These are phyloP conservation scores for Wickerhamiella siamensis DNA, from an alignment of 805 yeast species.

Conservation along the genomic window DNA sequence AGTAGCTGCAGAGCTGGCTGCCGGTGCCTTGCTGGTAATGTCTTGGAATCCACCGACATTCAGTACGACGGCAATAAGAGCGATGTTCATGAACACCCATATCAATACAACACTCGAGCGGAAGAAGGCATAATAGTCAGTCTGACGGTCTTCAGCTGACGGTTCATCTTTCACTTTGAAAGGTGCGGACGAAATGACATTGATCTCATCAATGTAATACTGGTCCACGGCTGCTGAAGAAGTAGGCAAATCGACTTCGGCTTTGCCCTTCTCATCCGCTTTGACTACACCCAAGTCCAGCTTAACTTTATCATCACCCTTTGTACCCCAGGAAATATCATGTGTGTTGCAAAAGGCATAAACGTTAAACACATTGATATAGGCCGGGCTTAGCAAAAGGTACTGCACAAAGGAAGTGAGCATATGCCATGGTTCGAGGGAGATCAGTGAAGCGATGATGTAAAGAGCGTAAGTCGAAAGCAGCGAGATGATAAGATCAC, in stretches of 20 bases:
- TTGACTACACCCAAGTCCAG: conserved; percentile 77
- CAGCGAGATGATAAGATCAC: conserved; percentile 79
- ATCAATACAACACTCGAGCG: conserved; percentile 77
- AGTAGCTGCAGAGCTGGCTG: conserved; percentile 20
- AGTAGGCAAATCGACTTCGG: conserved; percentile 62
- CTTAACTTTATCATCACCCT: conserved; percentile 54
- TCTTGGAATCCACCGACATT: conserved; percentile 63
- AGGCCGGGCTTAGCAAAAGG: conserved; percentile 70
- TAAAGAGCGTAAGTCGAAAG: conserved; percentile 74
- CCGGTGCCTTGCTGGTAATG: conserved; percentile 8
- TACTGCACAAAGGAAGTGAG: conserved; percentile 77
- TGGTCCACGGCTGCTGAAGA: conserved; percentile 63
- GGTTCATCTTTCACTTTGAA: conserved; percentile 24
- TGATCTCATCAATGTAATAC: conserved; percentile 51
- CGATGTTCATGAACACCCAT: conserved; percentile 81
- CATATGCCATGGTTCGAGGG: conserved; percentile 88
- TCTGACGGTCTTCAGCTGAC: conserved; percentile 39
- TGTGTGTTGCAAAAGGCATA: conserved; percentile 94
- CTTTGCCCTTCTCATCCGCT: conserved; percentile 47
- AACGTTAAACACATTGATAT: conserved; percentile 79
- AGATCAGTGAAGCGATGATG: conserved; percentile 61
- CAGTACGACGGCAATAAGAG: conserved; percentile 67
- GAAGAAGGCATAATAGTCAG: conserved; percentile 77
- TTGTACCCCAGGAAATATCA: conserved; percentile 96
- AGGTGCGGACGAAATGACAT: conserved; percentile 32